Evolutionary conservation across 495 filamentous ascomycete genomes (phyloP), one percentile per base, ranked within the genome.

Genomic region (Penicillium samsonianum): DNA sequence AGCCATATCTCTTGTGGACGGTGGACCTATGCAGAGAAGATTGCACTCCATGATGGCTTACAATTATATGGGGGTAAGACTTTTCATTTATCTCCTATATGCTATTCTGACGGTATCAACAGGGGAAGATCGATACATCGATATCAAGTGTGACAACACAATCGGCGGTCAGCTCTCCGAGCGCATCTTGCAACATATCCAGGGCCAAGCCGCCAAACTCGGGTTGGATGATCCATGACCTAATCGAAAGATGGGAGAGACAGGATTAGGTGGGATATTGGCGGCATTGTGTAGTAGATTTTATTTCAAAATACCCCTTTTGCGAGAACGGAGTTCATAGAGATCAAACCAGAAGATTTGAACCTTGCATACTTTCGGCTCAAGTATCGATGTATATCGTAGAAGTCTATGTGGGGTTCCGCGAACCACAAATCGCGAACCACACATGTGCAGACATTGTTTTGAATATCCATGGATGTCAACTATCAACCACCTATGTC

Each of bases 1-100:
- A 35, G 42, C 22, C 30, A 47, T 33, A 55, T 55, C 7, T 37
- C 53, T 19, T 46, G 41, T 47, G 43, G 31, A 9, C 42, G 30
- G 16, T 55, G 53, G 53, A 46, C 30, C 14, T 2, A 22, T 12
- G 22, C 31, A 2, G 53, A 55, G n/a, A 47, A 33, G 23, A 14
- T 0, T 14, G 53, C 63, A 1, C 52, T 68, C 9, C 37, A 48
- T 12, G 30, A 37, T 46, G 52, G 41, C 8, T 30, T 55, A 5
- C 31, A 37, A 33, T 38, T 37, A 10, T 31, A 48, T 19, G n/a
- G 22, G 11, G 50, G 50, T 53, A 19, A 41, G 38, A 12, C 2
- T 19, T 28, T 42, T 17, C 4, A 14, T 31, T 26, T 28, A 11
- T 28, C 19, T 19, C 2, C 9, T 1, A 5, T 23, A 12, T 11